Evolutionary conservation across 2,329 filamentous ascomycete genomes (phyloP).

Genomic region (Cadophora malorum): DNA sequence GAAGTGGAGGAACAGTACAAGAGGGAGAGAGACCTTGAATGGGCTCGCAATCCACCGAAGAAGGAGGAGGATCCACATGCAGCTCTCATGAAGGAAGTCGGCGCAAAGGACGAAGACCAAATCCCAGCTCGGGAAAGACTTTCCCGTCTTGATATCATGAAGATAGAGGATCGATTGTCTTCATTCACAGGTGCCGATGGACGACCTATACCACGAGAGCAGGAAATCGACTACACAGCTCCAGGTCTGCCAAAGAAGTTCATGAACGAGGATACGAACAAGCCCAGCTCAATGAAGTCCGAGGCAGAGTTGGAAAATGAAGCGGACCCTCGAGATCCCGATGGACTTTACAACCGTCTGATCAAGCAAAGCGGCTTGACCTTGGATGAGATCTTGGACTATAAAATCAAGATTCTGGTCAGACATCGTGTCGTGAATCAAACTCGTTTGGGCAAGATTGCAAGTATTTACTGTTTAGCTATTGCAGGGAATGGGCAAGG

Average conservation of each 20-base stretch:
- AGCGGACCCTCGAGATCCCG: constrained; percentile 44
- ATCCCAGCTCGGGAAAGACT: constrained; percentile 15
- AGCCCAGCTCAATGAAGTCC: constrained; percentile 21
- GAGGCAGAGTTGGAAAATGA: constrained; percentile 29
- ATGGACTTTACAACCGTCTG: constrained; percentile 43
- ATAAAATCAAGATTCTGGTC: constrained; percentile 77
- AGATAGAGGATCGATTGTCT: constrained; percentile 34
- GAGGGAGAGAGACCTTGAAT: constrained; percentile 27
- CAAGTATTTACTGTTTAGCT: constrained; percentile 74
- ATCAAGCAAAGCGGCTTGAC: constrained; percentile 61
- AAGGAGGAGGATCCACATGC: not conserved
- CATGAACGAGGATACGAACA: constrained; percentile 22
- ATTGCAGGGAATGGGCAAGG: constrained; percentile 90
- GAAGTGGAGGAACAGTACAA: constrained; percentile 32
- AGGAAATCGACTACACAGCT: constrained; percentile 32
- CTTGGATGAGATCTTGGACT: constrained; percentile 56
- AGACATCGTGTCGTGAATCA: constrained; percentile 82
- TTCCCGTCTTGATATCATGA: constrained; percentile 36
- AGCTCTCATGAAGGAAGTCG: not conserved
- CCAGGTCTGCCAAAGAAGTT: constrained; percentile 40
- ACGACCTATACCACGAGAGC: constrained; percentile 29
- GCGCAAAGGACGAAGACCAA: constrained; percentile 6
- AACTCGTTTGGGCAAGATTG: constrained; percentile 94
- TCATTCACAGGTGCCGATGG: constrained; percentile 38
- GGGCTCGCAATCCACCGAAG: constrained; percentile 14